phyloP scores from a whole-genome alignment of 139 green algal species.

The Chlorella ohadii region DNA sequence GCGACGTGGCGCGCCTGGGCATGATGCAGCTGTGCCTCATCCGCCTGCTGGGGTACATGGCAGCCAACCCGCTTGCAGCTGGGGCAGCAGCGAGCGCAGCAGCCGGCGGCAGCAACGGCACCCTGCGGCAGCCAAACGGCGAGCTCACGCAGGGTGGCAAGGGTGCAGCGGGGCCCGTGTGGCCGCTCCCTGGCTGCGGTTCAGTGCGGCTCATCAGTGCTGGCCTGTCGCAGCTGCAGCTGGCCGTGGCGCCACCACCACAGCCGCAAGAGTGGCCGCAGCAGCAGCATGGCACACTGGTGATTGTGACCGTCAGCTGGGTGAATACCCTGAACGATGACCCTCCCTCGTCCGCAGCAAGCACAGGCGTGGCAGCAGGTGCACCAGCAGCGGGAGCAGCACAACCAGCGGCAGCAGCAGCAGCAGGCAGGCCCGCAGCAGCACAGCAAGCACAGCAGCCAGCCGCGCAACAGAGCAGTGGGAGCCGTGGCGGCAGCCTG shows the following conservation, averaged over 20 bases:
- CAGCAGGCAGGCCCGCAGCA: background rate
- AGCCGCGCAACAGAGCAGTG: background rate
- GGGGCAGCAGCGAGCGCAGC: background rate
- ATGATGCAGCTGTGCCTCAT: constrained; percentile 21
- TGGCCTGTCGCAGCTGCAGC: background rate
- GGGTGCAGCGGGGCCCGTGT: background rate
- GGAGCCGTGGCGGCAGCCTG: background rate
- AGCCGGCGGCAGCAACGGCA: background rate
- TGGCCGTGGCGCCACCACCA: constrained; percentile 1
- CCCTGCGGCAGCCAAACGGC: background rate
- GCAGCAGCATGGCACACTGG: background rate
- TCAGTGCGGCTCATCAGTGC: constrained; percentile 5
- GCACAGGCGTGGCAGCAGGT: background rate
- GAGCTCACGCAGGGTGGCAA: background rate
- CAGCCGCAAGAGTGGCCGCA: constrained; percentile 2
- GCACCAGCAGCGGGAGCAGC: background rate
- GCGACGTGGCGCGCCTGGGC: constrained; percentile 1
- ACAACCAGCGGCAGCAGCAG: background rate
- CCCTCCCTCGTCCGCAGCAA: too few species aligned
- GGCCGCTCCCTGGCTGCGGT: constrained; percentile 26
- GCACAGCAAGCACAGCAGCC: background rate
- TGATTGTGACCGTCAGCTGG: constrained; percentile 25
- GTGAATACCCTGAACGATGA: background rate
- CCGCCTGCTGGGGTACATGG: constrained; percentile 21
- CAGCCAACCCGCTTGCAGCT: constrained; percentile 14